phyloP scores from a whole-genome alignment of 2,329 filamentous ascomycete species.

The Sarocladium strictum region DNA sequence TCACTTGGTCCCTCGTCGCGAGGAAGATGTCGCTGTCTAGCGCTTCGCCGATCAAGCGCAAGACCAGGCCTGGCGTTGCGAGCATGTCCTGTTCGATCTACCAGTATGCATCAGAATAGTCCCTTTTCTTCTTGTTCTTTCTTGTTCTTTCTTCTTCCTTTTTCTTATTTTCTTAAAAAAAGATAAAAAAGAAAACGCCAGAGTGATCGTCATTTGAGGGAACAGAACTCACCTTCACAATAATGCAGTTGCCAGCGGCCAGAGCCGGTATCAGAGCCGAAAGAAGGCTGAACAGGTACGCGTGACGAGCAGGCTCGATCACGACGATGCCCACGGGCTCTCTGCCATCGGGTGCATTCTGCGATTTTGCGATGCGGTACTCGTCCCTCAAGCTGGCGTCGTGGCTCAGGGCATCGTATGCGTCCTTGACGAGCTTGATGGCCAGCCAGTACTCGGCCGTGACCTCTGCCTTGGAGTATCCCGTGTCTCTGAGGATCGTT shows the following conservation, averaged over 20 bases:
- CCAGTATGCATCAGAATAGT: too few species aligned
- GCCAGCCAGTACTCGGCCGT: slow-evolving; percentile 34
- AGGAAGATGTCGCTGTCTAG: slow-evolving; percentile 1
- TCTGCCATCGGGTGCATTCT: not conserved
- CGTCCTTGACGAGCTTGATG: slow-evolving; percentile 30
- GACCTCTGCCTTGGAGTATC: slow-evolving; percentile 14
- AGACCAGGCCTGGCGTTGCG: not conserved
- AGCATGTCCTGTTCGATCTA: not conserved
- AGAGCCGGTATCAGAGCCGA: slow-evolving; percentile 20
- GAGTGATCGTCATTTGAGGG: too few species aligned
- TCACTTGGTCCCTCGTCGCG: not conserved
- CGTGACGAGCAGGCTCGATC: slow-evolving; percentile 19
- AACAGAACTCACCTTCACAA: slow-evolving; percentile 13
- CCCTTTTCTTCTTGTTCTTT: too few species aligned
- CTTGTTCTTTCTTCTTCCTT: not conserved
- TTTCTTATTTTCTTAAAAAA: too few species aligned
- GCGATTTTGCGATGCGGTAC: slow-evolving; percentile 16
- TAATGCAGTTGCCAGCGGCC: slow-evolving; percentile 22
- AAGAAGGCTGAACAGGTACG: slow-evolving; percentile 20
- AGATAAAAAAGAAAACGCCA: too few species aligned
- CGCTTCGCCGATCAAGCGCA: not conserved
- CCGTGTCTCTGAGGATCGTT: not conserved
- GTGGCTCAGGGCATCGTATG: slow-evolving; percentile 32
- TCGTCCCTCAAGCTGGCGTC: slow-evolving; percentile 16
- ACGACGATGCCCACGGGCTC: slow-evolving; percentile 17